These are phyloP conservation scores for Boletus rubropictus DNA, from an alignment of 768 basidiomycete species.

Conservation along the genomic window DNA sequence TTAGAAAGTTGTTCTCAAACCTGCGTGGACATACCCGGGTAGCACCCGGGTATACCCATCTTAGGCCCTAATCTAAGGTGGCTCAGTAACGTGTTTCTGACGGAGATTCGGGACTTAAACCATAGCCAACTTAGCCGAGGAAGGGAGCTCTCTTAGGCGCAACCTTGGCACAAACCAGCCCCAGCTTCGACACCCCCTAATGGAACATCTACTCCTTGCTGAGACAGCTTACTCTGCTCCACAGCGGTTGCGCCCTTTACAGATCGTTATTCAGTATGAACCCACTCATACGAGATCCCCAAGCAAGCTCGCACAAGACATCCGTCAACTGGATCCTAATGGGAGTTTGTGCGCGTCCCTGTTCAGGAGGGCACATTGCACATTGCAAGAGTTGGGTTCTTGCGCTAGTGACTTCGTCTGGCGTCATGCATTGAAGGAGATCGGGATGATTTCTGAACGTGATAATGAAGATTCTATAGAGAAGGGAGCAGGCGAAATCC, in stretches of 20 bases:
- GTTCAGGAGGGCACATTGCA: slow-evolving; percentile 43
- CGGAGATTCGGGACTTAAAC: too few species aligned
- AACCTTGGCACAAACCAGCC: too few species aligned
- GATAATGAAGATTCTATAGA: slow-evolving; percentile 31
- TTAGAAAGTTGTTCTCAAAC: too few species aligned
- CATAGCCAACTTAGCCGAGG: too few species aligned
- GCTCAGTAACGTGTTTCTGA: too few species aligned
- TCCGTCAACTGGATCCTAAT: slow-evolving; percentile 41
- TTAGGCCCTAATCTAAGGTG: too few species aligned
- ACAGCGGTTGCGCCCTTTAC: slow-evolving; percentile 38
- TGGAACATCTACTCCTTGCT: slow-evolving; percentile 38
- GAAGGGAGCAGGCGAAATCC: slow-evolving; percentile 25
- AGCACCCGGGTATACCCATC: too few species aligned
- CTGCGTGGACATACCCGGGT: too few species aligned
- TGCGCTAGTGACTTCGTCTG: slow-evolving; percentile 70
- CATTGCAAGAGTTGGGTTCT: slow-evolving; percentile 51
- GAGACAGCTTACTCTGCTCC: slow-evolving; percentile 35
- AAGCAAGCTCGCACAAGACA: slow-evolving; percentile 41
- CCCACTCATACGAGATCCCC: slow-evolving; percentile 29
- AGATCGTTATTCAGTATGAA: slow-evolving; percentile 54
- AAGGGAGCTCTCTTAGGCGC: too few species aligned
- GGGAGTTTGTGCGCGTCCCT: slow-evolving; percentile 36
- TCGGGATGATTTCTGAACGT: slow-evolving; percentile 26
- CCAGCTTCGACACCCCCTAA: too few species aligned
- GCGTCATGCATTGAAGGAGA: slow-evolving; percentile 47